A percentile compares a stretch with the other conserved stretches of the same genome.
These are phyloP conservation scores for Amauroascus verrucosus DNA, from an alignment of 2,329 filamentous ascomycete genomes.

Conservation along the genomic window DNA sequence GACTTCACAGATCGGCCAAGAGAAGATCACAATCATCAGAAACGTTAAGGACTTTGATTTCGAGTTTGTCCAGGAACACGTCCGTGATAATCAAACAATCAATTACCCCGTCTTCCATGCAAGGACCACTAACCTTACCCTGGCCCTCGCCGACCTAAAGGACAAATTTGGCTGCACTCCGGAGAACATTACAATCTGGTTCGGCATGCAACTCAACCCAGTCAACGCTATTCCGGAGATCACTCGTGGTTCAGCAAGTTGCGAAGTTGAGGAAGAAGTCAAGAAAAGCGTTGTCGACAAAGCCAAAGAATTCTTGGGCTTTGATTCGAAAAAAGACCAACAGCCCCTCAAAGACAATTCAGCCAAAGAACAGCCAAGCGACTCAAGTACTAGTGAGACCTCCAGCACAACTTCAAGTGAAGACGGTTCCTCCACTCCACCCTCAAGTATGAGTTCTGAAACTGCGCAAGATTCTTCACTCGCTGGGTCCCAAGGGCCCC, in stretches of 20 bases:
- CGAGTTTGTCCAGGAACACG: conserved; percentile 65
- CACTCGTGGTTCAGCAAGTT: conserved; percentile 65
- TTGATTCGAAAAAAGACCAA: conserved; percentile 82
- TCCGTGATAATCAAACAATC: conserved; percentile 30
- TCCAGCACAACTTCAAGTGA: conserved; percentile 17
- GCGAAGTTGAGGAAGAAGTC: conserved; percentile 61
- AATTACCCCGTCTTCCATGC: conserved; percentile 57
- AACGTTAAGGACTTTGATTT: conserved; percentile 73
- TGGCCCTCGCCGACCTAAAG: conserved; percentile 65
- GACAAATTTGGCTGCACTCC: conserved; percentile 68
- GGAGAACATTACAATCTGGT: conserved; percentile 67
- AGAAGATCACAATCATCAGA: conserved; percentile 76
- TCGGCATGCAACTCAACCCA: conserved; percentile 60
- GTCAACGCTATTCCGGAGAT: conserved; percentile 74
- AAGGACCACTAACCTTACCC: conserved; percentile 74
- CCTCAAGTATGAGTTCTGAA: conserved; percentile 25
- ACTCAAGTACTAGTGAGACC: conserved; percentile 30
- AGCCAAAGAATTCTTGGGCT: conserved; percentile 91
- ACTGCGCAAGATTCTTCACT: conserved; percentile 42
- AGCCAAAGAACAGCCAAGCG: conserved; percentile 40
- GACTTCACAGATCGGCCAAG: conserved; percentile 61
- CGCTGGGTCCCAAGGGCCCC: conserved; percentile 30
- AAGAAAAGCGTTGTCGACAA: conserved; percentile 80
- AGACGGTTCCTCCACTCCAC: conserved; percentile 35
- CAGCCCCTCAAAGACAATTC: conserved; percentile 52